These are phyloP conservation scores for Ulmus americana DNA, from an alignment of 331 rosid species.

Conservation along the genomic window DNA sequence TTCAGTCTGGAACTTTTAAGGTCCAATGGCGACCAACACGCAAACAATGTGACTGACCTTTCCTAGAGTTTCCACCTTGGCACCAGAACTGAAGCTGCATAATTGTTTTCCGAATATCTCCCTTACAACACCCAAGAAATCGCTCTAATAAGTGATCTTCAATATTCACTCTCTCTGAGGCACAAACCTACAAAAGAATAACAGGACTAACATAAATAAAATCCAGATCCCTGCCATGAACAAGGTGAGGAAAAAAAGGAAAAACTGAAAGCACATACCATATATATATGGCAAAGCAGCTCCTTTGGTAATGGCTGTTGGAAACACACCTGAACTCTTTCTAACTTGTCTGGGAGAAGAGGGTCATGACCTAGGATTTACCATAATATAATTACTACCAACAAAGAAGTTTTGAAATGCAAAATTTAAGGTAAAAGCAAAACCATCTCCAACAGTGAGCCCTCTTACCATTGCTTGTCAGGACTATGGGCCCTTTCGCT, in stretches of 20 bases:
- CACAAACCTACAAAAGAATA: slow-evolving; percentile 61
- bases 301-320: slow-evolving; percentile 55
- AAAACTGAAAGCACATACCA: slow-evolving; percentile 41
- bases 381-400: slow-evolving; percentile 21
- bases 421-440: slow-evolving; percentile 1
- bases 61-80: slow-evolving; percentile 51
- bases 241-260: slow-evolving; percentile 12
- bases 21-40: neutral
- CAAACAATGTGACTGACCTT: slow-evolving; percentile 37
- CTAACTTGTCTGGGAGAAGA: slow-evolving; percentile 59
- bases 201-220: slow-evolving; percentile 12
- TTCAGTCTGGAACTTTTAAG: neutral
- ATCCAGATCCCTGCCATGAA: slow-evolving; percentile 12
- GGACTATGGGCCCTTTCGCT: slow-evolving; percentile 77
- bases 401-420: slow-evolving; percentile 11
- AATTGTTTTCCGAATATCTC: slow-evolving; percentile 74
- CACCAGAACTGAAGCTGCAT: slow-evolving; percentile 95
- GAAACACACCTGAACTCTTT: slow-evolving; percentile 47
- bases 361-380: slow-evolving; percentile 57
- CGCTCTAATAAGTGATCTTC: slow-evolving; percentile 56
- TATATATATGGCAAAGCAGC: slow-evolving; percentile 58
- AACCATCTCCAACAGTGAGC: slow-evolving; percentile 18
- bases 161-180: slow-evolving; percentile 51
- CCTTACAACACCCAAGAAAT: slow-evolving; percentile 53
- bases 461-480: slow-evolving; percentile 91